These are phyloP conservation scores for Colletotrichum tropicicola DNA, from an alignment of 2,329 filamentous ascomycete genomes.

Conservation along the genomic window DNA sequence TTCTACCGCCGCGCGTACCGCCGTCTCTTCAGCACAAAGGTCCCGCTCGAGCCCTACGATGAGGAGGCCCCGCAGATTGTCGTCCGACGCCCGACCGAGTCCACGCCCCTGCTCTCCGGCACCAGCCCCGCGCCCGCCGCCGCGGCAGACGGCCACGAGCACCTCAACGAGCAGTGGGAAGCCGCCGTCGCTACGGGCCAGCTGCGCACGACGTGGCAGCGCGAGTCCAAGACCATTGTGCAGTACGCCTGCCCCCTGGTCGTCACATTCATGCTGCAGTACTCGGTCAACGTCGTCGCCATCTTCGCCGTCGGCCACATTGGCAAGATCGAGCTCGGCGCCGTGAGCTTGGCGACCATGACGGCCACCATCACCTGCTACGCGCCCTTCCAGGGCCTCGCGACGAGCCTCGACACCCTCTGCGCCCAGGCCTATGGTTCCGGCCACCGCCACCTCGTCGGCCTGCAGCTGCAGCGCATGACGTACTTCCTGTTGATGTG, in stretches of 20 bases:
- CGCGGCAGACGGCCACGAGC: constrained; percentile 53
- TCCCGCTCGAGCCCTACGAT: constrained; percentile 47
- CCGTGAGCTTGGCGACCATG: constrained; percentile 69
- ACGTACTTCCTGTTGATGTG: constrained; percentile 78
- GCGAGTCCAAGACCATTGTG: constrained; percentile 83
- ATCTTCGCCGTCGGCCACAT: constrained; percentile 82
- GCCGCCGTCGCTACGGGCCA: constrained; percentile 82
- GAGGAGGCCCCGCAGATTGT: constrained; percentile 44
- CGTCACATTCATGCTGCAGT: constrained; percentile 80
- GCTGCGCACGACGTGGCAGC: constrained; percentile 90
- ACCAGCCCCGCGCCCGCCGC: not conserved
- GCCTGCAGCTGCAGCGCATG: constrained; percentile 84
- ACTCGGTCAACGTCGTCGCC: constrained; percentile 83
- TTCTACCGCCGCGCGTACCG: constrained; percentile 53
- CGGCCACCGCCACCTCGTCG: constrained; percentile 85
- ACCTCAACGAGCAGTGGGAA: constrained; percentile 81
- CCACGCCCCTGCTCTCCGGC: constrained; percentile 47
- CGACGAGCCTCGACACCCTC: constrained; percentile 90
- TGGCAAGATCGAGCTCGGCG: constrained; percentile 67
- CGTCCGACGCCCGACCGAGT: constrained; percentile 49
- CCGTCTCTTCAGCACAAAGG: constrained; percentile 65
- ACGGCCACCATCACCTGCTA: constrained; percentile 82
- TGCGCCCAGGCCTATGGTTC: constrained; percentile 95
- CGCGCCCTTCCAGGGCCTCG: constrained; percentile 83
- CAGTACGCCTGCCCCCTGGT: constrained; percentile 77